A percentile compares a stretch with the other conserved stretches of the same genome.
Evolutionary conservation across 2,329 filamentous ascomycete genomes (phyloP).

Genomic region (Paracorniculantispora psalliotae): DNA sequence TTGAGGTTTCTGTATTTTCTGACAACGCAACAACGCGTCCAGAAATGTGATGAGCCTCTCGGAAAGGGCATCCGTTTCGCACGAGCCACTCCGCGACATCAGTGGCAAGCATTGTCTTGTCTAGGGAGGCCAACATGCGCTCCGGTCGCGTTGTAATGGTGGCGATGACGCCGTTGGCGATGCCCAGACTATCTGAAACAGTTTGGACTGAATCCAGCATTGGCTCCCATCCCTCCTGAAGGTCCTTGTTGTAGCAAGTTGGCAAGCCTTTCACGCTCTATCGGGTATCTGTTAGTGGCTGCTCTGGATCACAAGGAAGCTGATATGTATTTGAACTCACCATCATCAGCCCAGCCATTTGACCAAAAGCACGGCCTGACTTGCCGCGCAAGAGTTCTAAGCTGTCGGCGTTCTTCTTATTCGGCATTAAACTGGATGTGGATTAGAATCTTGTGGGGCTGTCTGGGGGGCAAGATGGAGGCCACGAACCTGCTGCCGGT

Average conservation of each 20-base stretch:
- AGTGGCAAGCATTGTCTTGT: constrained; percentile 70
- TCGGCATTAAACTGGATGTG: constrained; percentile 52
- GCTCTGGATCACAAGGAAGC: constrained; percentile 20
- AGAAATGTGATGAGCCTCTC: constrained; percentile 73
- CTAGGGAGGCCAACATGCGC: constrained; percentile 66
- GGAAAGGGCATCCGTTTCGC: constrained; percentile 63
- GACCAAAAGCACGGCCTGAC: constrained; percentile 69
- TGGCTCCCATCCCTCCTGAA: constrained; percentile 72
- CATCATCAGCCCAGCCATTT: constrained; percentile 73
- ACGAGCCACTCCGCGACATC: constrained; percentile 60
- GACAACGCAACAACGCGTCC: constrained; percentile 67
- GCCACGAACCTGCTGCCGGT: constrained; percentile 51
- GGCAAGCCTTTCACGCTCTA: constrained; percentile 57
- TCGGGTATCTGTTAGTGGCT: constrained; percentile 23
- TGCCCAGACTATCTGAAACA: constrained; percentile 66
- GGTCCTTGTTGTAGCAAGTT: constrained; percentile 71
- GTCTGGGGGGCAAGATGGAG: constrained; percentile 29
- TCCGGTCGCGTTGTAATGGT: constrained; percentile 62
- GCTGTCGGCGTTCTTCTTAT: constrained; percentile 82
- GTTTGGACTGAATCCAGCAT: constrained; percentile 73
- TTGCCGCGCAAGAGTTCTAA: constrained; percentile 70
- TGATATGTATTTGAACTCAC: constrained; percentile 24
- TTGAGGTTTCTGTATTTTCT: constrained; percentile 57
- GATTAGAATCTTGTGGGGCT: constrained; percentile 8
- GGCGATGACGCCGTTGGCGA: constrained; percentile 66